phyloP scores from a whole-genome alignment of 768 basidiomycete genomes.

The Agaricus blazei region DNA sequence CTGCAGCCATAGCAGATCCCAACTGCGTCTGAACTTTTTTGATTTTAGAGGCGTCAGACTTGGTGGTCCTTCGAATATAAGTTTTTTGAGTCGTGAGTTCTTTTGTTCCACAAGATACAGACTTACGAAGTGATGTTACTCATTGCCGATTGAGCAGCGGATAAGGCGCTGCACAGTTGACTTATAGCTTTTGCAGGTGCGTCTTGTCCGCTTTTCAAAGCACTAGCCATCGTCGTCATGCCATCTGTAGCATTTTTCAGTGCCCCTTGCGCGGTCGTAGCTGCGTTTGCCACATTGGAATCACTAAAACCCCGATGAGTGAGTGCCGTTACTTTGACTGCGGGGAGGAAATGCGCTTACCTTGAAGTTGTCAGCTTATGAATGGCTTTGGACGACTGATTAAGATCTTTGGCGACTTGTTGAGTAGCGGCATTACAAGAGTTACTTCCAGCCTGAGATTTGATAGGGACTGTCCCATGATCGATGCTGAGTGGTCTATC shows the following conservation, averaged over 20 bases:
- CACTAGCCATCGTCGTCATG: conserved; percentile 19
- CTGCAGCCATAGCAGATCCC: conserved; percentile 18
- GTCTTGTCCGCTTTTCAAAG: conserved; percentile 14
- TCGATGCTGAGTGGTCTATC: background rate
- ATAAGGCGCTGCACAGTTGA: conserved; percentile 18
- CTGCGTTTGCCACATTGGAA: conserved; percentile 16
- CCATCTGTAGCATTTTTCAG: conserved; percentile 18
- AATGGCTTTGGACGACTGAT: conserved; percentile 16
- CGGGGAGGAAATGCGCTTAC: background rate
- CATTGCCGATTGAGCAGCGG: conserved; percentile 17
- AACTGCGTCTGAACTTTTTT: conserved; percentile 15
- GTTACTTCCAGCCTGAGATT: conserved; percentile 8
- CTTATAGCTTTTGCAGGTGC: conserved; percentile 19
- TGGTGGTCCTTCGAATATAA: conserved; percentile 14
- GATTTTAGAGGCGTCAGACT: conserved; percentile 14
- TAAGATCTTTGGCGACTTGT: conserved; percentile 19
- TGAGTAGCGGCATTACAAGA: conserved; percentile 21
- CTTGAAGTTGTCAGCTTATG: conserved; percentile 13
- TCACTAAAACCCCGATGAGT: conserved; percentile 14
- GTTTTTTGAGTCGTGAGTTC: no score
- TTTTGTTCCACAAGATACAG: background rate
- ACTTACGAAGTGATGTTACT: conserved; percentile 19
- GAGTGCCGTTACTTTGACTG: background rate
- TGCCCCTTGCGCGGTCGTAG: conserved; percentile 17
- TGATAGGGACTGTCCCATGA: conserved; percentile 3